These are phyloP conservation scores for Collybia mongolica DNA, from an alignment of 768 basidiomycete species.

Conservation along the genomic window DNA sequence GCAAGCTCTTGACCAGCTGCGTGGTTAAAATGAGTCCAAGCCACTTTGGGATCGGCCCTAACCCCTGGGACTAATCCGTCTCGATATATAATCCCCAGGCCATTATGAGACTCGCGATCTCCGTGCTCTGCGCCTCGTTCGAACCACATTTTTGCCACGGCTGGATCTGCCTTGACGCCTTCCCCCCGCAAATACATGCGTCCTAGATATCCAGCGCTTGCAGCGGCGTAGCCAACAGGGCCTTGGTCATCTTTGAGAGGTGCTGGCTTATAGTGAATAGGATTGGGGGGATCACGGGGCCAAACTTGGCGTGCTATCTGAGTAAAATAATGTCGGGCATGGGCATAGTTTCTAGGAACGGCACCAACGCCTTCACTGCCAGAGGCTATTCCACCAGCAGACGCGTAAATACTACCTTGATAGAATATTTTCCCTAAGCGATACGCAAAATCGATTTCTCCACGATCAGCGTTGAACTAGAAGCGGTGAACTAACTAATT, in stretches of 20 bases:
- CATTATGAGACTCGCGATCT: slow-evolving; percentile 88
- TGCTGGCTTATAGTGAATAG: slow-evolving; percentile 39
- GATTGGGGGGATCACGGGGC: slow-evolving; percentile 74
- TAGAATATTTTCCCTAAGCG: slow-evolving; percentile 96
- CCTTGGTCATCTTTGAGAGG: slow-evolving; percentile 51
- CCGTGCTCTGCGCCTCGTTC: slow-evolving; percentile 78
- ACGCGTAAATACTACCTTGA: slow-evolving; percentile 87
- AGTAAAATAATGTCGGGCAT: slow-evolving; percentile 82
- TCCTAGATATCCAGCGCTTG: slow-evolving; percentile 86
- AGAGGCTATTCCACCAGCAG: slow-evolving; percentile 76
- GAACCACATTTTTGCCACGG: slow-evolving; percentile 89
- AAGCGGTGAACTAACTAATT: slow-evolving; percentile 1
- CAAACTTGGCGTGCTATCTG: slow-evolving; percentile 83
- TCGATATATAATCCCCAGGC: slow-evolving; percentile 87
- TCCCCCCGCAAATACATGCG: slow-evolving; percentile 95
- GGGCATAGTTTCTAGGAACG: slow-evolving; percentile 75
- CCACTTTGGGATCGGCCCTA: slow-evolving; percentile 61
- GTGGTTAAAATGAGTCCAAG: slow-evolving; percentile 63
- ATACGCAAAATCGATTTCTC: slow-evolving; percentile 86
- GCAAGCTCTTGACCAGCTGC: slow-evolving; percentile 89
- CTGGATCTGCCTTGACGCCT: slow-evolving; percentile 76
- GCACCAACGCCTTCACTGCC: slow-evolving; percentile 92
- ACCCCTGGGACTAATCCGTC: slow-evolving; percentile 79
- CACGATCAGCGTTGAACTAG: slow-evolving; percentile 94
- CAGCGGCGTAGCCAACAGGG: slow-evolving; percentile 63